Conservation (phyloP, 768 basidiomycete species). For the Calvatia gigantea region DNA sequence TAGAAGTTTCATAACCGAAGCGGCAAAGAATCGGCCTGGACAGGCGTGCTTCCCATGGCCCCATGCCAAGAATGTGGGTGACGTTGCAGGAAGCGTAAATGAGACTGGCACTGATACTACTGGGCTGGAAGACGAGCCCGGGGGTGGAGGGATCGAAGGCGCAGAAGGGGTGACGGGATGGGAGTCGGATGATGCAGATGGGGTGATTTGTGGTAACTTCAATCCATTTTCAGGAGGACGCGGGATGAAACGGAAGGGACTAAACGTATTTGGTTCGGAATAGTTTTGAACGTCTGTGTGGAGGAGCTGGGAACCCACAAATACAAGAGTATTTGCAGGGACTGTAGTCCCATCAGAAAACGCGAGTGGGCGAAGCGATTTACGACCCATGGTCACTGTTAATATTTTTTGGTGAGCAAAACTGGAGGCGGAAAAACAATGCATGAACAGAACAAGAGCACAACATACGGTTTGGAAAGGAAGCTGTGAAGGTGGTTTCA, state of each 20-base stretch:
- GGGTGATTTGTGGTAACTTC: not conserved
- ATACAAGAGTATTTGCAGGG: constrained; percentile 1
- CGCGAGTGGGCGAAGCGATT: constrained; percentile 3
- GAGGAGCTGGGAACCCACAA: constrained; percentile 8
- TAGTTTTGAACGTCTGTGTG: not conserved
- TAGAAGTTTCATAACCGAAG: constrained; percentile 14
- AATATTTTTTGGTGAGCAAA: not conserved
- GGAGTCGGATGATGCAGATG: not conserved
- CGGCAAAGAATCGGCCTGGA: constrained; percentile 21
- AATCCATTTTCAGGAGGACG: not conserved
- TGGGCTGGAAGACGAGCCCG: not conserved
- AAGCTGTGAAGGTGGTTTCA: constrained; percentile 22
- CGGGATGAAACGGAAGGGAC: not conserved
- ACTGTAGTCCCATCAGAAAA: constrained; percentile 10
- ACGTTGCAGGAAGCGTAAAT: constrained; percentile 17
- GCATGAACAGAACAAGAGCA: not conserved
- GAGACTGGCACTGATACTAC: not conserved
- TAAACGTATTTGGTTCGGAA: not conserved
- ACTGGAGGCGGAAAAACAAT: not conserved
- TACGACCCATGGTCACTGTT: constrained; percentile 8
- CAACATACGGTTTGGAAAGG: not conserved
- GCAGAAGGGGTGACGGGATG: not conserved
- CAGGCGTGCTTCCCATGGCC: constrained; percentile 33
- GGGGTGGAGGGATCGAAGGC: not conserved
- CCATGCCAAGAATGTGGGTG: constrained; percentile 28